A percentile compares a stretch with the other conserved stretches of the same genome.
phyloP scores from a whole-genome alignment of 164 flowering plant species.

The Nymphaea thermarum region DNA sequence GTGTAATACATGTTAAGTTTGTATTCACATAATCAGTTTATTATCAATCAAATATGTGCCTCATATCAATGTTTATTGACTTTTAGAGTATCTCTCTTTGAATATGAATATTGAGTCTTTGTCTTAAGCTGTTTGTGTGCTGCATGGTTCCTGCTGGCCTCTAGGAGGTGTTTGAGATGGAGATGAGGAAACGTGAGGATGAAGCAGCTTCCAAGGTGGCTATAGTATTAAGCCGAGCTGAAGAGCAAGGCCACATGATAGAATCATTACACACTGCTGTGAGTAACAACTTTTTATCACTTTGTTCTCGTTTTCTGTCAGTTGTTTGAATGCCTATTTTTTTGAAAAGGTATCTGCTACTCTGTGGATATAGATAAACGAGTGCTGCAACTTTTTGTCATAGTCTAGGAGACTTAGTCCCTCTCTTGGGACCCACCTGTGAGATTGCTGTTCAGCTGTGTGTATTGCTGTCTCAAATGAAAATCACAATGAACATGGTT shows the following conservation, averaged over 20 bases:
- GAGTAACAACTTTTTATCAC: conserved; percentile 6
- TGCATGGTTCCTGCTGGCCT: conserved; percentile 3
- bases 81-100: neutral
- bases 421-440: neutral
- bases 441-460: neutral
- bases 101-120: neutral
- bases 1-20: too few relatives aligned
- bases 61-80: too few relatives aligned
- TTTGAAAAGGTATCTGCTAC: too few relatives aligned
- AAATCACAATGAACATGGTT: too few relatives aligned
- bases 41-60: too few relatives aligned
- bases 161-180: conserved; percentile 61
- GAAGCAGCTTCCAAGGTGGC: conserved; percentile 73
- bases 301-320: neutral
- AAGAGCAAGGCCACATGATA: conserved; percentile 83
- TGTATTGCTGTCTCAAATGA: neutral
- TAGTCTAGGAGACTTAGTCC: too few relatives aligned
- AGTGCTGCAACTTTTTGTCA: too few relatives aligned
- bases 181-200: conserved; percentile 49
- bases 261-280: conserved; percentile 89
- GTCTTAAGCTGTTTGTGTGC: neutral
- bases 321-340: too few relatives aligned
- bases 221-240: conserved; percentile 61
- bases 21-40: too few relatives aligned
- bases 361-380: too few relatives aligned